Base-by-base conservation (phyloP, 176 grass and related monocot species). In the Triticum turgidum region DNA sequence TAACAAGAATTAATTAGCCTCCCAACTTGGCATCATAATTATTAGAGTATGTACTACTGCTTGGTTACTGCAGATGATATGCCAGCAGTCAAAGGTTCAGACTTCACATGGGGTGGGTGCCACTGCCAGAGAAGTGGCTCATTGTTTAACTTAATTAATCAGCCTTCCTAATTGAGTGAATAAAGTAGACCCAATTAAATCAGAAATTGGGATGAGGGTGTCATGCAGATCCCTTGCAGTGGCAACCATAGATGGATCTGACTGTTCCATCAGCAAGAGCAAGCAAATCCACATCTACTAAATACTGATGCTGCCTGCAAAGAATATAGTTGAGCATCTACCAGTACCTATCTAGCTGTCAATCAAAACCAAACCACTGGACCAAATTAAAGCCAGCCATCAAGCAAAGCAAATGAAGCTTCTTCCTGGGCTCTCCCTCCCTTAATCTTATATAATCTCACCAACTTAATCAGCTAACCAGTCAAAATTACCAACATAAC, bases 151-250 rank as follows among this genome's bases (percentile, higher is more conserved):
- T 11, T 9, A 66, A 5, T 84, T 51, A 52, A 52, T 52, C 0
- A 1, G 4, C 49, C 49, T 52, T 52, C 49, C 49, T 51, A 51
- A 52, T 0, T 15, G 49, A 17, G 3, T 47, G 11, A 47, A 47
- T 47, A 51, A 14, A 15, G 47, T 14, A 69, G 21, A 71, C 4
- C 35, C 35, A 71, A 1, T 3, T 27, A 24, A 5, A 5, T 2
- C 0, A 47, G n/a, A 9, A 14, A 0, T n/a, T 77, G 44, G 41
- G 63, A 87, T 39, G 5, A 51, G 35, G 70, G 21, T 67, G 69
- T 82, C 69, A 34, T 66, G 69, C 25, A 25, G 25, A 58, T 87
- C 69, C n/a, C 78, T 76, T 82, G 52, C 42, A 75, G 47, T 29
- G 29, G 35, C 51, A 74, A 65, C 21, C 35, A 39, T 39, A 9